These are phyloP conservation scores for Chalciporus piperatoides DNA, from an alignment of 1,284 basidiomycete genomes.

Conservation along the genomic window DNA sequence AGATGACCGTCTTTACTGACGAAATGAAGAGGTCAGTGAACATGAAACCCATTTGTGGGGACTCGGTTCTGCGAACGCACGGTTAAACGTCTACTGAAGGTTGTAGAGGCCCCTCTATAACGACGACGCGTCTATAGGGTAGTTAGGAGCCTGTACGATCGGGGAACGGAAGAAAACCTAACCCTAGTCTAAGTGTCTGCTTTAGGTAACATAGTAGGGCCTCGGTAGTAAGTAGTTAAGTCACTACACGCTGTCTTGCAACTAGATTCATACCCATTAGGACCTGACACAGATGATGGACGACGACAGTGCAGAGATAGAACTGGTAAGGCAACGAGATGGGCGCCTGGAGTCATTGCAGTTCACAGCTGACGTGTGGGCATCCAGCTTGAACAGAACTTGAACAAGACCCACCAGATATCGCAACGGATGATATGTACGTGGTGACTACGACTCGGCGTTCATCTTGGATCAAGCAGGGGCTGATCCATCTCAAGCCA, in stretches of 20 bases:
- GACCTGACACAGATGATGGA: constrained; percentile 15
- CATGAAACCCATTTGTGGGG: background rate
- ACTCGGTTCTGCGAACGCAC: background rate
- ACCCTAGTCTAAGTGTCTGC: background rate
- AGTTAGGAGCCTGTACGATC: background rate
- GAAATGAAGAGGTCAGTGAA: background rate
- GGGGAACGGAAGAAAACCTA: background rate
- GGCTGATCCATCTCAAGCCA: constrained; percentile 44
- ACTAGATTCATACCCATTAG: background rate
- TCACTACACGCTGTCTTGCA: too few relatives aligned
- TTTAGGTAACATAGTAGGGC: too few relatives aligned
- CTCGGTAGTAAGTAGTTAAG: too few relatives aligned
- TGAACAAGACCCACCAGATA: constrained; percentile 77
- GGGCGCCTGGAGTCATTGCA: background rate
- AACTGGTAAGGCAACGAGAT: constrained; percentile 11
- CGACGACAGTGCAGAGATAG: constrained; percentile 30
- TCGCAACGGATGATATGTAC: constrained; percentile 79
- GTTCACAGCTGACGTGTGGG: background rate
- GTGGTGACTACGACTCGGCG: constrained; percentile 24
- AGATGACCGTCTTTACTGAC: background rate
- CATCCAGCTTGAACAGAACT: constrained; percentile 73
- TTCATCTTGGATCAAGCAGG: background rate
- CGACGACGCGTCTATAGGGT: too few relatives aligned
- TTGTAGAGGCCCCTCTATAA: background rate
- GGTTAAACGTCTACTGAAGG: too few relatives aligned